Percentiles rank a stretch among this genome's conserved stretches.
Conservation (phyloP, 108 stramenopile genomes). For the Licmophora abbreviata region DNA sequence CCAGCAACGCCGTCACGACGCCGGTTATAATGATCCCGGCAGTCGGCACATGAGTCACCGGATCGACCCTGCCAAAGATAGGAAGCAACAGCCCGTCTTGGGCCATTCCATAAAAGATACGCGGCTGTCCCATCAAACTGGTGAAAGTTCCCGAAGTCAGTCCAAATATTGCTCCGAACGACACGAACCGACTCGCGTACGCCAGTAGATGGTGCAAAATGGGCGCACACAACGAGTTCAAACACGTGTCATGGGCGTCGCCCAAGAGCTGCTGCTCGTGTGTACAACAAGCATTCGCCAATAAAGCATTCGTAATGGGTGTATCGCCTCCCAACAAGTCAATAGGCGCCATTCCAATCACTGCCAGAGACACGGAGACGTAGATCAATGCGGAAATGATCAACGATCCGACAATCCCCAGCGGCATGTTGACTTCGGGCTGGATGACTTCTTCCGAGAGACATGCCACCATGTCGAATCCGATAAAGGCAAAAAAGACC, state of each 20-base stretch:
- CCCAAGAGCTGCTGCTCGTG: conserved; percentile 18
- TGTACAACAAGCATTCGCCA: conserved; percentile 44
- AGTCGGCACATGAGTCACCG: conserved; percentile 29
- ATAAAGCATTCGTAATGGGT: conserved; percentile 41
- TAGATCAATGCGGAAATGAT: conserved; percentile 64
- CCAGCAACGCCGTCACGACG: conserved; percentile 29
- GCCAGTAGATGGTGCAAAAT: conserved; percentile 5
- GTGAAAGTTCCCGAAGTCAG: conserved; percentile 40
- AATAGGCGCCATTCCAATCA: conserved; percentile 82
- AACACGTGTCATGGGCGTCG: conserved; percentile 12
- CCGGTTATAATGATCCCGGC: conserved; percentile 47
- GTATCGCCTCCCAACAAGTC: conserved; percentile 26
- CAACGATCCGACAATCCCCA: conserved; percentile 76
- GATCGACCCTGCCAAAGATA: conserved; percentile 65
- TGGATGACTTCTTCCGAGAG: conserved; percentile 85
- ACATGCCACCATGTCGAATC: conserved; percentile 86
- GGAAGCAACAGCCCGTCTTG: conserved; percentile 79
- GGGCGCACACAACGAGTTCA: conserved; percentile 6
- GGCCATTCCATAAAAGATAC: conserved; percentile 74
- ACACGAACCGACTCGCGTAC: conserved; percentile 23
- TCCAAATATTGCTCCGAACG: conserved; percentile 38
- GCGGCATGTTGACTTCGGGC: conserved; percentile 76
- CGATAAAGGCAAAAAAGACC: conserved; percentile 91
- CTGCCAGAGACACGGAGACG: conserved; percentile 59
- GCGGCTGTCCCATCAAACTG: conserved; percentile 34